Evolutionary conservation across 345 rosid genomes (phyloP), one percentile per base, ranked within the genome.

Genomic region (Carallia brachiata): DNA sequence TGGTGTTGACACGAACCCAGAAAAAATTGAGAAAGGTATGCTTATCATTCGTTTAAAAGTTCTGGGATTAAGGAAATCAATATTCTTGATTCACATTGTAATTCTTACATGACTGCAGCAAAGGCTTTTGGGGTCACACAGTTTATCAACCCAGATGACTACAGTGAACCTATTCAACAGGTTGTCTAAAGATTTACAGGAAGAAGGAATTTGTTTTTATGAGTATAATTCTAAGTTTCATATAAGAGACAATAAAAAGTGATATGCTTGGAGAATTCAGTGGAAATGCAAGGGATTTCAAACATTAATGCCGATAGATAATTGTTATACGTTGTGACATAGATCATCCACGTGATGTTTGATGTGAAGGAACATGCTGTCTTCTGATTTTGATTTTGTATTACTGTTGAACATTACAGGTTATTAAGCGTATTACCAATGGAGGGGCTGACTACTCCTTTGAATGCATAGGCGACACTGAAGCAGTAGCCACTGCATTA

Each of bases 361-460:
- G 50, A 53, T 53, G 31, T 19, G 12, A 23, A 30, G 37, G 16
- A 28, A 28, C 50, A 61, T 66, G 44, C 10, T 60, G 6, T 59
- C 23, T 19, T 19, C 10, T 66, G 6, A 28, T 9, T 55, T 53
- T 19, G 31, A 23, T 3, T 37, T 47, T 73, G 17, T 30, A 36
- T 59, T 60, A 3, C 15, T 69, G 31, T 65, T 27, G 55, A 66
- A 57, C 15, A 39, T 32, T 77, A 63, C 81, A 94, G 98, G 92
- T 95, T 44, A 85, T 95, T 61, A 88, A 86, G 80, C 77, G 78
- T 63, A 84, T 90, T 58, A 86, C 99, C 5, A 75, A 79, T 65
- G 99, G 99, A 69, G 99, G 99, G 37, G 89, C 91, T 1, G 99
- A 92, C 78, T 90, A 86, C 84, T 84, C 93, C 27, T 91, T 95